Base-by-base conservation (phyloP, 257 asterid genomes). In the Solanum tarijense region DNA sequence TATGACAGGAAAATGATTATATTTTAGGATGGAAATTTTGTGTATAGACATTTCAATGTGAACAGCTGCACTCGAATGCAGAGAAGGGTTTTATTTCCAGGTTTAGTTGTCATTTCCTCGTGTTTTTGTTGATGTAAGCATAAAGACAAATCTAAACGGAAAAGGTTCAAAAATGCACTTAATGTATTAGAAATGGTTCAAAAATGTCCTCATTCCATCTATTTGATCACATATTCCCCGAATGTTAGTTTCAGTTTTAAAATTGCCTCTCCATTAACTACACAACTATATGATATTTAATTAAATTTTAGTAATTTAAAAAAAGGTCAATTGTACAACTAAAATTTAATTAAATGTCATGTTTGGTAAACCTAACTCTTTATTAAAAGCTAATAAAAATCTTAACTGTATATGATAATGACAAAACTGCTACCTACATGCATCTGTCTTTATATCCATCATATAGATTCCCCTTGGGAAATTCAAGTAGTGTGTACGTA, bases 71-170 rank as follows among this genome's bases (percentile, higher is more conserved):
- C 38, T 79, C 84, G 43, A 79, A 27, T 41, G 84, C 16, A 78
- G 84, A 6, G 8, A 27, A 79, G 84, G 38, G 0, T 13, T 41
- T 76, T 4, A 39, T 78, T 78, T 78, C 84, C 84, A 78, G 84
- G 36, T 41, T n/a, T 25, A 14, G 14, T 41, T 78, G 10, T 36
- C 8, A 36, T 36, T 36, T 36, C 91, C 91, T 55, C 88, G 93
- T 31, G 32, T 31, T 31, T 31, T 31, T 31, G 3, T 31, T 31
- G 32, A 31, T 31, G 32, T 31, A 31, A 31, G 32, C 32, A 31
- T 31, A 31, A 31, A 31, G 32, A 2, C 32, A 31, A 31, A 31
- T 31, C 32, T 31, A 31, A 31, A 31, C 32, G 32, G 32, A 31
- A 31, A 31, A 31, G 32, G 32, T 31, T 31, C 32, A 31, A 31